These are phyloP conservation scores for Nepenthes mirabilis DNA, from an alignment of 148 eudicot genomes.

Conservation along the genomic window DNA sequence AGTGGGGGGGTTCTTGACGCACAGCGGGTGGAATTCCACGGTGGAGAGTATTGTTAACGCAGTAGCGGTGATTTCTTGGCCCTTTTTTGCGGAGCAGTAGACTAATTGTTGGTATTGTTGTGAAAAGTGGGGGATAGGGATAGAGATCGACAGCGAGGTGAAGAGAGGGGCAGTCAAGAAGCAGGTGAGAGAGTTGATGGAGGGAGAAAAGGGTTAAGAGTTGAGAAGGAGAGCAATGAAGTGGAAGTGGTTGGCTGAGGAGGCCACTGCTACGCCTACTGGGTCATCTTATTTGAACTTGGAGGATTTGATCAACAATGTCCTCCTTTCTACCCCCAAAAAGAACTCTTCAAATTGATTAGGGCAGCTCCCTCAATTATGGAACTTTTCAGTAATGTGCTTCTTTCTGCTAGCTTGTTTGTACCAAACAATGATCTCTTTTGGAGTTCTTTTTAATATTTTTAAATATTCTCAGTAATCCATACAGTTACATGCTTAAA, in stretches of 20 bases:
- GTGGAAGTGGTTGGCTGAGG: slow-evolving; percentile 10
- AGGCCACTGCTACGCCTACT: slow-evolving; percentile 6
- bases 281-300: slow-evolving; percentile 17
- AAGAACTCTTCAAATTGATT: no score
- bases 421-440: no score
- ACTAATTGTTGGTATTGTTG: slow-evolving; percentile 25
- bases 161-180: slow-evolving; percentile 12
- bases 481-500: no score
- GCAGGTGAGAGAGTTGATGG: slow-evolving; percentile 21
- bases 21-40: slow-evolving; percentile 24
- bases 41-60: slow-evolving; percentile 12
- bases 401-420: no score
- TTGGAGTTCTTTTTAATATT: no score
- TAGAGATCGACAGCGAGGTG: slow-evolving; percentile 22
- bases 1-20: slow-evolving; percentile 20
- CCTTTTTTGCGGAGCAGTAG: slow-evolving; percentile 28
- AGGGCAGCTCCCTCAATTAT: no score
- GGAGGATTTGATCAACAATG: slow-evolving; percentile 5
- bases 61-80: slow-evolving; percentile 26
- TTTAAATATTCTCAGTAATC: no score
- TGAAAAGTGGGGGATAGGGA: slow-evolving; percentile 16
- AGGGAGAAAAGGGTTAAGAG: slow-evolving; percentile 16
- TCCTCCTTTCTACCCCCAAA: background rate
- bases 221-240: slow-evolving; percentile 14
- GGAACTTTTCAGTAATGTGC: no score